Evolutionary conservation across 2,329 filamentous ascomycete species (phyloP).

Genomic region (Colletotrichum liaoningense): DNA sequence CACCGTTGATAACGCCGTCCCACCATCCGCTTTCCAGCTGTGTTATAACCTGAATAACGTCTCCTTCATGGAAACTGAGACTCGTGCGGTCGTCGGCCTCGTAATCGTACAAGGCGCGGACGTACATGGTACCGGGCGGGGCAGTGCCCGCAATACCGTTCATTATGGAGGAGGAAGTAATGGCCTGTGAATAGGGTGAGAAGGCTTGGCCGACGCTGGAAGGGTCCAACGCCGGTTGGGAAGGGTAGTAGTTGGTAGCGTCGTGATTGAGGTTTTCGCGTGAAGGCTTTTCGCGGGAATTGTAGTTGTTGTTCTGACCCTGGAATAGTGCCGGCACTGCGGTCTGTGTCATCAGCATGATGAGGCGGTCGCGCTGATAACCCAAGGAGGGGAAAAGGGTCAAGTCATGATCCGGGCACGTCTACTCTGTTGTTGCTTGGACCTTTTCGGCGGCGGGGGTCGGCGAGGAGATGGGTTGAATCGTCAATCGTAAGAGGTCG

Average conservation of each 20-base stretch:
- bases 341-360: constrained; percentile 66
- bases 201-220: constrained; percentile 36
- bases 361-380: constrained; percentile 45
- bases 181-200: constrained; percentile 43
- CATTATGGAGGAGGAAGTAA: constrained; percentile 54
- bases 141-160: constrained; percentile 71
- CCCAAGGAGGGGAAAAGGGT: constrained; percentile 27
- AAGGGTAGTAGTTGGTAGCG: constrained; percentile 36
- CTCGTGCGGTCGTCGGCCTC: constrained; percentile 97
- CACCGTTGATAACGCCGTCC: constrained; percentile 97
- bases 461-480: neutral
- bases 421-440: constrained; percentile 17
- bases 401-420: constrained; percentile 35
- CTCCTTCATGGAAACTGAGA: constrained; percentile 95
- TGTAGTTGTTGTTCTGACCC: constrained; percentile 53
- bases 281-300: constrained; percentile 42
- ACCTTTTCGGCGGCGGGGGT: neutral
- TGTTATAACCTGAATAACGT: constrained; percentile 98
- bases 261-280: constrained; percentile 33
- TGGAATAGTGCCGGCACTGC: constrained; percentile 58
- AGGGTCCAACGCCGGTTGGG: constrained; percentile 35
- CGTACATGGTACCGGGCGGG: constrained; percentile 81
- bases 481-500: constrained; percentile 20
- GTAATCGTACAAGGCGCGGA: constrained; percentile 97
- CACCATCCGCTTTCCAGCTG: constrained; percentile 97